phyloP scores from a whole-genome alignment of 2,329 filamentous ascomycete genomes.

The Aureobasidium sp. region DNA sequence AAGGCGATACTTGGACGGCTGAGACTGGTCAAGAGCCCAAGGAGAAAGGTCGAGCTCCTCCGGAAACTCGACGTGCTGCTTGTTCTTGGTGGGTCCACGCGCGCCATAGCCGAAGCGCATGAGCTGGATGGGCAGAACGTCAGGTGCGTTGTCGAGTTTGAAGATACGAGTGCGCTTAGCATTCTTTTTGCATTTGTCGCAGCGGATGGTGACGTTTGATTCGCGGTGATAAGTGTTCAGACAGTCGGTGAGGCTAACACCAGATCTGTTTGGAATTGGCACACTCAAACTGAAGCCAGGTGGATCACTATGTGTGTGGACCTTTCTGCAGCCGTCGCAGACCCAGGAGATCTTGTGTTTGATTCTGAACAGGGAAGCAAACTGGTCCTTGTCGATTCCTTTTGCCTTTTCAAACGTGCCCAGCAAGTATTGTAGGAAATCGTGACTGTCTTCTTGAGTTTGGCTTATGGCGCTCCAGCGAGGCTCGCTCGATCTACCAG shows the following conservation, averaged over 20 bases:
- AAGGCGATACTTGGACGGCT: slow-evolving; percentile 17
- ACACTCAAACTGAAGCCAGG: slow-evolving; percentile 15
- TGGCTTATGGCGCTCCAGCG: slow-evolving; percentile 12
- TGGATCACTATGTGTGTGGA: slow-evolving; percentile 9
- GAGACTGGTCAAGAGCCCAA: slow-evolving; percentile 1
- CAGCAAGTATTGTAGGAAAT: slow-evolving; percentile 16
- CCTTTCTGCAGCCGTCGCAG: slow-evolving; percentile 14
- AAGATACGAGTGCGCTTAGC: neutral
- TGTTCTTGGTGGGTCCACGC: slow-evolving; percentile 12
- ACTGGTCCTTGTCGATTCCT: slow-evolving; percentile 8
- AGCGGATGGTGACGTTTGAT: slow-evolving; percentile 14
- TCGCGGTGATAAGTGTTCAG: slow-evolving; percentile 17
- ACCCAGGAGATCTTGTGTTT: slow-evolving; percentile 16
- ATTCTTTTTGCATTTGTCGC: slow-evolving; percentile 18
- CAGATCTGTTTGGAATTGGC: slow-evolving; percentile 10
- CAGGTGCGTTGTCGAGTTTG: slow-evolving; percentile 16
- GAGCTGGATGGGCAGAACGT: slow-evolving; percentile 20
- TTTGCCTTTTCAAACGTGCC: slow-evolving; percentile 12
- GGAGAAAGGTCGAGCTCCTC: slow-evolving; percentile 16
- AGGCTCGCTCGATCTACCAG: slow-evolving; percentile 14
- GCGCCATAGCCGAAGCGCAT: slow-evolving; percentile 15
- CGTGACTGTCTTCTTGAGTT: slow-evolving; percentile 17
- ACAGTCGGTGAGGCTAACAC: slow-evolving; percentile 14
- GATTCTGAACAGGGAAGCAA: slow-evolving; percentile 13
- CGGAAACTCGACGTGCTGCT: slow-evolving; percentile 11